Base-by-base conservation (phyloP, 306 rosid genomes). In the Glycine soja region DNA sequence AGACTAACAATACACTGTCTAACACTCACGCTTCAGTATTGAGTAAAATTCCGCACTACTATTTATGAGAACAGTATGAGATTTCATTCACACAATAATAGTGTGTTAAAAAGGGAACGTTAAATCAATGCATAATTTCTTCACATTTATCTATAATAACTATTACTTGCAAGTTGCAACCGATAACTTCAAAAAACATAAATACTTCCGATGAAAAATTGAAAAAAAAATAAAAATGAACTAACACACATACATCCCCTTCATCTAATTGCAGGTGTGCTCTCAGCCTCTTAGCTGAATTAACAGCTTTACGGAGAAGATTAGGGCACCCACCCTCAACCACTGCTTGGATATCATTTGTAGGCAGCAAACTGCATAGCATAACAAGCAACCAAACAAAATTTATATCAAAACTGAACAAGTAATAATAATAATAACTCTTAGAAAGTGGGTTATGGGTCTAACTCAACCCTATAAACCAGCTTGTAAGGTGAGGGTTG, bases 211-310 rank as follows among this genome's bases (percentile, higher is more conserved):
- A 6, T 52, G 16, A 43, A 81, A 69, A 46, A 46, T 15, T 7
- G 5, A 6, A 42, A 42, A 38, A 57, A 48, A 34, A 47, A 54
- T 6, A 12, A 68, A 61, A 83, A 74, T 51, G 58, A 79, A 68
- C 66, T 70, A 73, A 89, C 94, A 64, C 74, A 92, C 98, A 24
- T 88, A 93, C 99, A 65, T 95, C 94, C 38, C 93, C 99, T 95
- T 96, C 99, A 61, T 93, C 99, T 65, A 93, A 88, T 53, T 57
- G 89, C 81, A 90, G 87, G 6, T 87, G 83, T 42, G 87, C 92
- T 87, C 99, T 84, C 81, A 93, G 86, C 56, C 99, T 83, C 85
- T 96, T 96, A n/a, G 92, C 97, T 38, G 99, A 96, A 85, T 93
- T 96, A 80, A 93, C 97, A 80, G 87, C 87, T 85, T 93, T 96